Evolutionary conservation across 106 monocot species (phyloP).

Genomic region (Gastrodia elata): DNA sequence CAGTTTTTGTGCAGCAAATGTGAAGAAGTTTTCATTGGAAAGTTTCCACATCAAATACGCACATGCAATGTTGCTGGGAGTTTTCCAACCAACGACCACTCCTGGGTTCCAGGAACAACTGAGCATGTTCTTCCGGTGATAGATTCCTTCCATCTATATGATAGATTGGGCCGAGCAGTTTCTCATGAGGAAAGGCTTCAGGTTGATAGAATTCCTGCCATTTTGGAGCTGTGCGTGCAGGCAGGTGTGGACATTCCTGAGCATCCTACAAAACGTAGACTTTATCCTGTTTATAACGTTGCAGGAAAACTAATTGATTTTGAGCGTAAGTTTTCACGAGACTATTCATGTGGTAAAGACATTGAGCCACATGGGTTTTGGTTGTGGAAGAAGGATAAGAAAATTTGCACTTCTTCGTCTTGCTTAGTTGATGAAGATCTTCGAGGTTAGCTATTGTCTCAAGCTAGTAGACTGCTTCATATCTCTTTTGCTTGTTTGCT

Average conservation of each 20-base stretch:
- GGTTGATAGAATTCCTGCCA: conserved; percentile 43
- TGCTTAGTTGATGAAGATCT: conserved; percentile 10
- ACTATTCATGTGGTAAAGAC: conserved; percentile 33
- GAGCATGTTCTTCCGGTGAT: conserved; percentile 38
- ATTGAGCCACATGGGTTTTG: conserved; percentile 41
- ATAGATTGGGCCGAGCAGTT: conserved; percentile 47
- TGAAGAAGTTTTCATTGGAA: conserved; percentile 38
- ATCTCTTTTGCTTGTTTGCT: not conserved
- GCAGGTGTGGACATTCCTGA: conserved; percentile 38
- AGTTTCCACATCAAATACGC: conserved; percentile 30
- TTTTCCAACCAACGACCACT: conserved; percentile 27
- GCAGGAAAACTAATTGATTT: conserved; percentile 58
- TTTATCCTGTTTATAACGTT: conserved; percentile 34
- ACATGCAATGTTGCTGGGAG: conserved; percentile 33
- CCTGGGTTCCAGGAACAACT: conserved; percentile 31
- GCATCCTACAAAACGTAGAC: conserved; percentile 36
- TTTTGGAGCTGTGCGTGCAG: conserved; percentile 42
- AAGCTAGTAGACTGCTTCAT: not conserved
- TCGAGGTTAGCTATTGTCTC: conserved; percentile 16
- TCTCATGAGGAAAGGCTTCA: conserved; percentile 41
- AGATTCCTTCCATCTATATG: conserved; percentile 51
- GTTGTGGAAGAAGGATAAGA: conserved; percentile 14
- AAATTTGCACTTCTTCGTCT: not conserved
- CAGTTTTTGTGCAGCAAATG: conserved; percentile 21
- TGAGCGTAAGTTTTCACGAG: conserved; percentile 32